These are phyloP conservation scores for Microcyclospora tardicrescens DNA, from an alignment of 2,329 filamentous ascomycete species.

Conservation along the genomic window DNA sequence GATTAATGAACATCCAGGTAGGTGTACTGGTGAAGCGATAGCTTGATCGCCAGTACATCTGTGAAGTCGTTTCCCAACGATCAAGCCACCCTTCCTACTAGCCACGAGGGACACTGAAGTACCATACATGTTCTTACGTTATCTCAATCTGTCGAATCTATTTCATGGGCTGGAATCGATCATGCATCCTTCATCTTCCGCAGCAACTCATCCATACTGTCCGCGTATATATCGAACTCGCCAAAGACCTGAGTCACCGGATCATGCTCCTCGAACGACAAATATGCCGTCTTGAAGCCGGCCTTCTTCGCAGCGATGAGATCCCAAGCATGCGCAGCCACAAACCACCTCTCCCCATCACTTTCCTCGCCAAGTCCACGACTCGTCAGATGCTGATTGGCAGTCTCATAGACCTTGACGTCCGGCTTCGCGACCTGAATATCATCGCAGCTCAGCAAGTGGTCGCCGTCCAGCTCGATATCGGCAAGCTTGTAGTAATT, in stretches of 20 bases:
- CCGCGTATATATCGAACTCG: constrained; percentile 17
- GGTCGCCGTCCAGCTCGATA: constrained; percentile 15
- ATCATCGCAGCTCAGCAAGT: constrained; percentile 19
- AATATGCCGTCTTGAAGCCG: constrained; percentile 20
- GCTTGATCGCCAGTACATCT: too few species aligned
- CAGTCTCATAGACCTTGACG: constrained; percentile 15
- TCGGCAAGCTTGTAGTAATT: constrained; percentile 17
- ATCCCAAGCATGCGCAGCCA: constrained; percentile 20
- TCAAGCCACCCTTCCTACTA: too few species aligned
- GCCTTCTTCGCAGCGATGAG: constrained; percentile 18
- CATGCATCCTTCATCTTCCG: constrained; percentile 14
- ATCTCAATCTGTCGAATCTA: too few species aligned
- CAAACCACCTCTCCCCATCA: constrained; percentile 18
- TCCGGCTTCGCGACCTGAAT: constrained; percentile 19
- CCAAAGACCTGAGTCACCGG: constrained; percentile 18
- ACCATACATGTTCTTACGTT: too few species aligned
- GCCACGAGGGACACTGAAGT: too few species aligned
- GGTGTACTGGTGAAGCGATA: too few species aligned
- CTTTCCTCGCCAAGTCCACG: constrained; percentile 10
- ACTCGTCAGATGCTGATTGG: constrained; percentile 12
- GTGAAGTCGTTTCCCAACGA: too few species aligned
- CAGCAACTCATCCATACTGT: constrained; percentile 17
- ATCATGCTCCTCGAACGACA: constrained; percentile 20
- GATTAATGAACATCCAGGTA: too few species aligned
- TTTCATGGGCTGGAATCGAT: too few species aligned